These are phyloP conservation scores for Xylaria cubensis DNA, from an alignment of 495 filamentous ascomycete species.

Conservation along the genomic window DNA sequence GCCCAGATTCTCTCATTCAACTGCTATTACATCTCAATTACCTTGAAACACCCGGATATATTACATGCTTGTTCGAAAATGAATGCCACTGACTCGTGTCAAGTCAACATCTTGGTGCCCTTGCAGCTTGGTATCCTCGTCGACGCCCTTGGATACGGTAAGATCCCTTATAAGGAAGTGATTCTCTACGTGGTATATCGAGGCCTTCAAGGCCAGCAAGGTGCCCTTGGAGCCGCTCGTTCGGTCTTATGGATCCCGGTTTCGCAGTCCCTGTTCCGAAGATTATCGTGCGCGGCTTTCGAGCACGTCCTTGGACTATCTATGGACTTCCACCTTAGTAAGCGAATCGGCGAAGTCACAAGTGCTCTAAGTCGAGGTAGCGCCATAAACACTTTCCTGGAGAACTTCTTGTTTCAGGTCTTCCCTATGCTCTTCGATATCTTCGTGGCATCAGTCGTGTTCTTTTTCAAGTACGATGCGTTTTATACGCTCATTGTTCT, in stretches of 20 bases:
- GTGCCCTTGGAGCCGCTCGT: constrained; percentile 74
- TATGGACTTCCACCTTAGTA: constrained; percentile 84
- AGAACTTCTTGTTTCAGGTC: constrained; percentile 82
- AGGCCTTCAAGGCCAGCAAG: constrained; percentile 77
- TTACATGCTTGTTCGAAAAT: background rate
- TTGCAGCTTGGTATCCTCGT: constrained; percentile 70
- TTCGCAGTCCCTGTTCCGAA: constrained; percentile 83
- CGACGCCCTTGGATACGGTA: constrained; percentile 55
- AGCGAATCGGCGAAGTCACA: constrained; percentile 84
- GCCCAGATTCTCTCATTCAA: background rate
- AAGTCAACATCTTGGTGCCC: constrained; percentile 73
- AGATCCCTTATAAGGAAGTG: constrained; percentile 51
- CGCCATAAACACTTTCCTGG: constrained; percentile 85
- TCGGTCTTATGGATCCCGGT: constrained; percentile 82
- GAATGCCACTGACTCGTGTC: background rate
- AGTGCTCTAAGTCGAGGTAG: constrained; percentile 83
- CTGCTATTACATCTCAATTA: background rate
- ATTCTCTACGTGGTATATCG: constrained; percentile 74
- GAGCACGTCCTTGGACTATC: constrained; percentile 85
- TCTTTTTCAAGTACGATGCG: constrained; percentile 72
- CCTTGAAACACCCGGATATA: background rate
- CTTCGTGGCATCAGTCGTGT: constrained; percentile 74
- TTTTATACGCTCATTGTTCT: constrained; percentile 82
- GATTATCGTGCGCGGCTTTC: constrained; percentile 81
- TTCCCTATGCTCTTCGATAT: constrained; percentile 84